Evolutionary conservation across 768 basidiomycete species (phyloP), one percentile per base, ranked within the genome.

Genomic region (Mycena pura): DNA sequence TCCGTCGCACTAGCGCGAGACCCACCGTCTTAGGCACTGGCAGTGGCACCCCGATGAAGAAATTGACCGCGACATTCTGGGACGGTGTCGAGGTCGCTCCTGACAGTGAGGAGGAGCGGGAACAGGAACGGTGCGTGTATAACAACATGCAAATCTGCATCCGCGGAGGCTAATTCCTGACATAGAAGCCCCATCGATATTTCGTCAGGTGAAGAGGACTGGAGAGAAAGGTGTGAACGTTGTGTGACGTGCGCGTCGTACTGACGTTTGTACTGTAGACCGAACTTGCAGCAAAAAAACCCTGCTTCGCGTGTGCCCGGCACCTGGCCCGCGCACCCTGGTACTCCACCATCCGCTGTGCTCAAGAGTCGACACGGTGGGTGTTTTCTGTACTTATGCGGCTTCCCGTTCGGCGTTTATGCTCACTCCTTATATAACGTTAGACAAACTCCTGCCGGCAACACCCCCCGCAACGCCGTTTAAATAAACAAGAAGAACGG

Each of bases 161-260:
- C 58, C 32, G 64, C 63, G 63, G 63, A 57, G 34, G 54, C 59
- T 60, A 61, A 57, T 60, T 29, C 40, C 64, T 34, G 73, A 79
- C 41, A 73, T 87, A n/a, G n/a, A n/a, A n/a, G n/a, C n/a, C n/a
- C n/a, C 22, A 86, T 88, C 58, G 83, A 86, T 65, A 82, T 86
- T 70, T 85, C 83, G 17, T 86, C 85, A 32, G 81, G 80, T 34
- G 78, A 79, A 50, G 74, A 77, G 1, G 76, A 78, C n/a, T 49
- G 31, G 43, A 39, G 9, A 6, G 39, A 22, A 22, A 36, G 25
- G 57, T 59, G n/a, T n/a, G n/a, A n/a, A n/a, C 22, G 44, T 52
- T 36, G 31, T 14, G 15, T 8, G 14, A 2, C 11, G 7, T 50
- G 8, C 19, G 25, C 32, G 10, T 45, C 19, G 19, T n/a, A n/a